Percentiles rank a stretch among this genome's conserved stretches.
phyloP scores from a whole-genome alignment of 306 rosid species.

The Cicer judaicum region DNA sequence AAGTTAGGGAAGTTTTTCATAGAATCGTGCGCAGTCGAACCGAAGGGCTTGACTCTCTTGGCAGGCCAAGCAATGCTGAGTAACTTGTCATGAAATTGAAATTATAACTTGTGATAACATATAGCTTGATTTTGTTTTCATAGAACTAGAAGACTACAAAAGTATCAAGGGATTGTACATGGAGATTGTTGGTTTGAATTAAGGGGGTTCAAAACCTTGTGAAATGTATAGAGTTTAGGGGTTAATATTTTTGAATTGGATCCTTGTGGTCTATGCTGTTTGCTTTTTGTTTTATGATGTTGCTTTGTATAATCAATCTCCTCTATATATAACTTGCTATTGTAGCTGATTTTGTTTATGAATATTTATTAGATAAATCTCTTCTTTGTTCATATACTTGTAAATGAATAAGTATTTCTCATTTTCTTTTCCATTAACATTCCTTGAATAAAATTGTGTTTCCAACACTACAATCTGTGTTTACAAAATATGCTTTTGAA shows the following conservation, averaged over 20 bases:
- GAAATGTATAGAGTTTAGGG: conserved; percentile 57
- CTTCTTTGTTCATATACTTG: conserved; percentile 34
- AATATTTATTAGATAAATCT: conserved; percentile 31
- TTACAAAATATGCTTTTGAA: conserved; percentile 8
- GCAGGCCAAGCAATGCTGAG: conserved; percentile 53
- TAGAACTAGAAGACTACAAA: conserved; percentile 30
- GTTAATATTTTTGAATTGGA: conserved; percentile 41
- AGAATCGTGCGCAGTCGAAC: conserved; percentile 76
- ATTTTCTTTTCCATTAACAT: neutral
- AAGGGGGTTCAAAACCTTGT: conserved; percentile 45
- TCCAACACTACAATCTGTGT: conserved; percentile 1
- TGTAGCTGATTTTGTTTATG: conserved; percentile 52
- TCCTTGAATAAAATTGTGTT: neutral
- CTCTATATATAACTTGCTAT: conserved; percentile 45
- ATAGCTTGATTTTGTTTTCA: conserved; percentile 40
- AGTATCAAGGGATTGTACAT: conserved; percentile 32
- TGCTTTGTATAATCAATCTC: conserved; percentile 58
- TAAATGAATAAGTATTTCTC: conserved; percentile 1
- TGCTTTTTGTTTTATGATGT: conserved; percentile 39
- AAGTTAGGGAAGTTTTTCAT: conserved; percentile 85
- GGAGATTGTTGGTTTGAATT: conserved; percentile 27
- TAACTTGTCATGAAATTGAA: conserved; percentile 32
- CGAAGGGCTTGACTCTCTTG: conserved; percentile 72
- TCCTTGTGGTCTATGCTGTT: conserved; percentile 38
- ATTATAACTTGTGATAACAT: conserved; percentile 32